Percentiles rank a stretch among this genome's conserved stretches.
Conservation (phyloP, 148 eudicot genomes). For the Persicaria tinctoria region DNA sequence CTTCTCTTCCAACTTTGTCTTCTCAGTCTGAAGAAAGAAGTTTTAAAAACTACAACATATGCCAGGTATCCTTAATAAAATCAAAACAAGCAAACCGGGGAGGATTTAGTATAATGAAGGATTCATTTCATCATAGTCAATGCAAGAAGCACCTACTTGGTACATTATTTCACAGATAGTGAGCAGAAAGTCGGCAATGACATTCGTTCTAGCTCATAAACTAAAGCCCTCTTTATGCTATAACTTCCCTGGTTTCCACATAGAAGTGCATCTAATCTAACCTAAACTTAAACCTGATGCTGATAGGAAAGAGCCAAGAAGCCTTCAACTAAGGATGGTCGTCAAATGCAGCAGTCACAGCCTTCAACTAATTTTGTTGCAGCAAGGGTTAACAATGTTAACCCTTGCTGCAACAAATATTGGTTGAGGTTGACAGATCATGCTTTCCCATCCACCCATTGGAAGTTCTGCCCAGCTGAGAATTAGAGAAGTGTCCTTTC, state of each 20-base stretch:
- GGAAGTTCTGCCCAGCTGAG: not conserved
- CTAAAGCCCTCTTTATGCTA: too few relatives aligned
- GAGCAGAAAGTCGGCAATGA: too few relatives aligned
- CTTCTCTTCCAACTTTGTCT: conserved; percentile 59
- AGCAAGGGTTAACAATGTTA: not conserved
- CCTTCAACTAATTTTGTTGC: not conserved
- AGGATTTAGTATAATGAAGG: not conserved
- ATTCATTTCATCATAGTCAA: too few relatives aligned
- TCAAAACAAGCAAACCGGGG: not conserved
- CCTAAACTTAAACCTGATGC: not conserved
- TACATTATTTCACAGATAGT: too few relatives aligned
- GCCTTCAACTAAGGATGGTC: not conserved
- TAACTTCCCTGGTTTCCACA: too few relatives aligned
- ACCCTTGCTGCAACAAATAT: too few relatives aligned
- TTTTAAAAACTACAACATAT: conserved; percentile 10
- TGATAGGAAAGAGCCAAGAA: not conserved
- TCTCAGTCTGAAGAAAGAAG: conserved; percentile 53
- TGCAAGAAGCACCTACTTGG: too few relatives aligned
- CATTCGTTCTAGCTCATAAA: too few relatives aligned
- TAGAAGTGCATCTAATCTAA: not conserved
- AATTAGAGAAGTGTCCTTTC: not conserved
- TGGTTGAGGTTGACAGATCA: not conserved
- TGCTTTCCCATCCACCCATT: not conserved
- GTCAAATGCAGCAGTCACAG: not conserved
- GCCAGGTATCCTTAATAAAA: not conserved